These are phyloP conservation scores for Escallonia rubra DNA, from an alignment of 129 eudicot species.

Conservation along the genomic window DNA sequence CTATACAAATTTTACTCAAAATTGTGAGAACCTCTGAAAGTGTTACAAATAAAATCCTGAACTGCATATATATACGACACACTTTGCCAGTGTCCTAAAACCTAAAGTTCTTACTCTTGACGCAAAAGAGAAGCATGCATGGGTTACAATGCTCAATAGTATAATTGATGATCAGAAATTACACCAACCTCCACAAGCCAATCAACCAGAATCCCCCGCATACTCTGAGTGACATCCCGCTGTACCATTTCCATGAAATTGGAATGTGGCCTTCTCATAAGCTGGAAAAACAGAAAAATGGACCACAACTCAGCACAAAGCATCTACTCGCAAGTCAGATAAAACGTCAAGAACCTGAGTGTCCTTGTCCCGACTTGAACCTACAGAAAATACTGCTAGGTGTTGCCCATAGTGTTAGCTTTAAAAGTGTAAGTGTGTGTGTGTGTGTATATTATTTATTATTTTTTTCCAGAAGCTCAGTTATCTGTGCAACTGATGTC, in stretches of 20 bases:
- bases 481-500: too few relatives aligned
- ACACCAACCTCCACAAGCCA: constrained; percentile 86
- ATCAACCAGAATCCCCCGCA: constrained; percentile 74
- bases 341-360: not conserved
- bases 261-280: constrained; percentile 36
- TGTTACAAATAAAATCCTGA: too few relatives aligned
- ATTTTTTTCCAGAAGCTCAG: too few relatives aligned
- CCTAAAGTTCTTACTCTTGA: not conserved
- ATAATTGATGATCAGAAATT: not conserved
- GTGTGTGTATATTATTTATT: too few relatives aligned
- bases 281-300: constrained; percentile 31
- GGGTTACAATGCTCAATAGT: not conserved
- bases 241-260: constrained; percentile 62
- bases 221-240: constrained; percentile 59
- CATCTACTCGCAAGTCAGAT: not conserved
- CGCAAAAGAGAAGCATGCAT: not conserved
- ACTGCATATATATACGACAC: too few relatives aligned
- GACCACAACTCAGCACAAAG: constrained; percentile 2
- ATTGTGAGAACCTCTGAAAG: too few relatives aligned
- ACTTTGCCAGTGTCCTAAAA: too few relatives aligned
- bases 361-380: too few relatives aligned
- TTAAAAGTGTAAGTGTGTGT: too few relatives aligned
- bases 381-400: too few relatives aligned
- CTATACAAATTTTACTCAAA: too few relatives aligned
- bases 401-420: too few relatives aligned